Base-by-base conservation (phyloP, 2,329 filamentous ascomycete species). In the Exophiala aquamarina region DNA sequence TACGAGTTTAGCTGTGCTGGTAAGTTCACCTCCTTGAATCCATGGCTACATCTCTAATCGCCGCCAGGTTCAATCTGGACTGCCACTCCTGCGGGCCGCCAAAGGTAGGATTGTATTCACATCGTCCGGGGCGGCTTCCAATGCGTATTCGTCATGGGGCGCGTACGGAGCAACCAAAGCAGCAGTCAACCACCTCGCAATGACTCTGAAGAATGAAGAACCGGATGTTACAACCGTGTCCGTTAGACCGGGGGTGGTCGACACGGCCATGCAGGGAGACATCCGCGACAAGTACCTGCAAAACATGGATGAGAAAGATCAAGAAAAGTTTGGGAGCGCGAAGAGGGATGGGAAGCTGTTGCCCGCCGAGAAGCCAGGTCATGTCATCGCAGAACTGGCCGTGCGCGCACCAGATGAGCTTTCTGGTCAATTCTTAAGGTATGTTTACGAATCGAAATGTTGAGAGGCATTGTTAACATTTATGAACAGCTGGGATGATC, bases 261-360 rank as follows among this genome's bases (percentile, higher is more conserved):
- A 95, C 62, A 96, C 91, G 0, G 85, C 85, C 41, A 96, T 96
- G 91, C 91, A 95, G 66, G 77, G 77, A n/a, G 79, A 86, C 47
- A 79, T 98, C 47, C 76, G 93, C 41, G 83, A 90, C 37, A 78
- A 82, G 48, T 86, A 93, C 65, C 73, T 77, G 6, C 74, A 70
- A 20, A 69, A 68, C 13, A 81, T 88, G 77, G 77, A 80, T 55
- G 68, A 69, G 15, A 73, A 75, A 42, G 78, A 84, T 57, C 73
- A 73, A 18, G 67, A 72, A 14, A 83, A 79, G 59, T 97, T 97
- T 60, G 73, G 81, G 10, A 73, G 79, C 1, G 76, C 87, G 13
- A 85, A 90, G 63, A 77, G 82, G 55, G 76, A 79, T 4, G 90
- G 90, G 11, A 79, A 78, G 40, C 69, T 97, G 40, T 72, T 96